A percentile compares a stretch with the other conserved stretches of the same genome.
Evolutionary conservation across 1,139 yeast genomes (phyloP).

Genomic region (Kodamaea sp.): DNA sequence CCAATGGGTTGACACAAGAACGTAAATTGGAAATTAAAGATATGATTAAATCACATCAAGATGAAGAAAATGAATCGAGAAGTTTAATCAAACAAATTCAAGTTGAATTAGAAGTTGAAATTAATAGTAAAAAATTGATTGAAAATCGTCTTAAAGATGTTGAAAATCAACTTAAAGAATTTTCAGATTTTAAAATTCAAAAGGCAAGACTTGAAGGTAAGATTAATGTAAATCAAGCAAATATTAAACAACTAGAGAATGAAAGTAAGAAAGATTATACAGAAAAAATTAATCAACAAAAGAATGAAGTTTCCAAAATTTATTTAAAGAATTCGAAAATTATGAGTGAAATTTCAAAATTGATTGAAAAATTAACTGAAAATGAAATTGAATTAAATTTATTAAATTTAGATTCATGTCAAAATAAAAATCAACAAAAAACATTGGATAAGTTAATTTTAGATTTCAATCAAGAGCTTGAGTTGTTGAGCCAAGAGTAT

Average conservation of each 20-base stretch:
- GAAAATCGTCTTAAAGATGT: conserved; percentile 16
- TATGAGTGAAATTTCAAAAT: conserved; percentile 13
- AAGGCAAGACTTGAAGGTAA: conserved; percentile 12
- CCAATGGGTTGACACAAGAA: conserved; percentile 42
- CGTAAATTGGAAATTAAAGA: conserved; percentile 21
- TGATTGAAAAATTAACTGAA: conserved; percentile 20
- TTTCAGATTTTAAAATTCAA: conserved; percentile 9
- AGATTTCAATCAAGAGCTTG: conserved; percentile 33
- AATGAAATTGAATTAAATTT: conserved; percentile 21
- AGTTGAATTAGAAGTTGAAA: conserved; percentile 8
- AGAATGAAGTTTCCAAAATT: conserved; percentile 24
- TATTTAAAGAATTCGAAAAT: conserved; percentile 18
- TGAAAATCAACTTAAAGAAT: conserved; percentile 21
- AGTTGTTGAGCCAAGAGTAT: conserved; percentile 29
- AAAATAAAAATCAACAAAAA: conserved; percentile 32
- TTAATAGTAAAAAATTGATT: conserved; percentile 6
- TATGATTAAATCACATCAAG: conserved; percentile 18
- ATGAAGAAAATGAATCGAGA: conserved; percentile 17
- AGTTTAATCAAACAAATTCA: conserved; percentile 10
- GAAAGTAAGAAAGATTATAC: conserved; percentile 29
- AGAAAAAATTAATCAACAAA: conserved; percentile 23
- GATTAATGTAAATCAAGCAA: conserved; percentile 21
- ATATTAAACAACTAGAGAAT: conserved; percentile 23
- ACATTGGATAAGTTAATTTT: conserved; percentile 29
- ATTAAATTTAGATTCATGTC: conserved; percentile 23